Evolutionary conservation across 1,284 basidiomycete genomes (phyloP), one percentile per base, ranked within the genome.

Genomic region (Fomitopsis palustris): DNA sequence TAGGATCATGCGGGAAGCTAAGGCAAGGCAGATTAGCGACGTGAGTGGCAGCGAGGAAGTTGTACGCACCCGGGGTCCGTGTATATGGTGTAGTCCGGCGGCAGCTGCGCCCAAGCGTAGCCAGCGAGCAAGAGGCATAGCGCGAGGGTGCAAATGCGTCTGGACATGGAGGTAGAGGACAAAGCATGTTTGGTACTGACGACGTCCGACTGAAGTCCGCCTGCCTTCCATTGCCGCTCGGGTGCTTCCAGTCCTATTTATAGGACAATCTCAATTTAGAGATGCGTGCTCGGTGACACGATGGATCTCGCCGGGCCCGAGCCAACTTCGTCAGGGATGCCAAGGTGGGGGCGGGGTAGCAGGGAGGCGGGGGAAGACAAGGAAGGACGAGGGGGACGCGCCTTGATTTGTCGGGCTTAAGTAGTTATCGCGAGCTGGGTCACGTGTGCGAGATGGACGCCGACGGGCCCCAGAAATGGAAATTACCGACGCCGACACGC

Each of bases 1-100:
- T 92, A 1, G 93, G 93, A 71, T 96, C 90, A 1, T 59, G 54
- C 0, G 69, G 3, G 29, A 70, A 80, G 43, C 70, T 72, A 2
- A 4, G n/a, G n/a, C n/a, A 23, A 16, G 25, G 23, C 49, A 33
- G 14, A 7, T 52, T 31, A 52, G 31, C n/a, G 49, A 35, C 3
- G 0, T 37, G 35, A 19, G 29, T 21, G 17, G 5, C 17, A 17
- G 31, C 16, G 19, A 51, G 6, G 4, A 35, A n/a, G 7, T 21
- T 35, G 19, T n/a, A 52, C 49, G 27, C 49, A 52, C 49, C 49
- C 49, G 1, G 31, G 49, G 16, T 52, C 49, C 16, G 33, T n/a
- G 31, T 52, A 52, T n/a, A 52, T 27, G 10, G 49, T 52, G 31
- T 52, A 52, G 33, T 52, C 49, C 5, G 49, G 49, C 23, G 17